phyloP scores from a whole-genome alignment of 352 stramenopile genomes.

The Globisporangium nodosum region DNA sequence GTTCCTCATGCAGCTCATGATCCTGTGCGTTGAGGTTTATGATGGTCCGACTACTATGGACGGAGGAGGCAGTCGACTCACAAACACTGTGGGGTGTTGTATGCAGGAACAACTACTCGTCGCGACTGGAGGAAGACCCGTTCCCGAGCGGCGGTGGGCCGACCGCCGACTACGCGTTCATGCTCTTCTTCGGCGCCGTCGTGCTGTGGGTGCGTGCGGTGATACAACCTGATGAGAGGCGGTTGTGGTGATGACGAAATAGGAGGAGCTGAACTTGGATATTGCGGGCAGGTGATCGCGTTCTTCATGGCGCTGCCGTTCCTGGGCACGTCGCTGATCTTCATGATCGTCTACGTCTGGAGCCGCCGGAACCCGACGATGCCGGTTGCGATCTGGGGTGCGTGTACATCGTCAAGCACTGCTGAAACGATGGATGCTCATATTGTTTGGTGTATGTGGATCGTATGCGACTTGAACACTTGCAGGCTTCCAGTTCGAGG shows the following conservation, averaged over 20 bases:
- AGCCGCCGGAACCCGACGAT: conserved; percentile 81
- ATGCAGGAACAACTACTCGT: conserved; percentile 74
- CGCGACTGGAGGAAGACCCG: conserved; percentile 76
- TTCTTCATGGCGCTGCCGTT: conserved; percentile 85
- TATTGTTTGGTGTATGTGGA: background rate
- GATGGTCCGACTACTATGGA: background rate
- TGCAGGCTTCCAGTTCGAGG: conserved; percentile 81
- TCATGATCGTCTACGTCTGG: conserved; percentile 91
- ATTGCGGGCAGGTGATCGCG: conserved; percentile 44
- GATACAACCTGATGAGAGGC: background rate
- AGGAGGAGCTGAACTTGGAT: background rate
- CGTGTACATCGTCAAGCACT: background rate
- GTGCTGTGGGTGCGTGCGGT: conserved; percentile 60
- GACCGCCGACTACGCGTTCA: conserved; percentile 87
- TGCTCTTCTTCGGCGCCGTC: conserved; percentile 79
- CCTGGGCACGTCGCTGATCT: conserved; percentile 80
- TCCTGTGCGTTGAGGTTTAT: conserved; percentile 47
- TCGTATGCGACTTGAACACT: background rate
- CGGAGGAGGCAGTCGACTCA: background rate
- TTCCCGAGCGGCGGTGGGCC: conserved; percentile 75
- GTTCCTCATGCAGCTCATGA: conserved; percentile 90
- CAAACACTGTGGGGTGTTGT: background rate
- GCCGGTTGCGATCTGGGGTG: conserved; percentile 81
- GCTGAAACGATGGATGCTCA: background rate
- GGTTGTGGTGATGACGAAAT: background rate